These are phyloP conservation scores for Gossypium stocksii DNA, from an alignment of 345 rosid genomes.

Conservation along the genomic window DNA sequence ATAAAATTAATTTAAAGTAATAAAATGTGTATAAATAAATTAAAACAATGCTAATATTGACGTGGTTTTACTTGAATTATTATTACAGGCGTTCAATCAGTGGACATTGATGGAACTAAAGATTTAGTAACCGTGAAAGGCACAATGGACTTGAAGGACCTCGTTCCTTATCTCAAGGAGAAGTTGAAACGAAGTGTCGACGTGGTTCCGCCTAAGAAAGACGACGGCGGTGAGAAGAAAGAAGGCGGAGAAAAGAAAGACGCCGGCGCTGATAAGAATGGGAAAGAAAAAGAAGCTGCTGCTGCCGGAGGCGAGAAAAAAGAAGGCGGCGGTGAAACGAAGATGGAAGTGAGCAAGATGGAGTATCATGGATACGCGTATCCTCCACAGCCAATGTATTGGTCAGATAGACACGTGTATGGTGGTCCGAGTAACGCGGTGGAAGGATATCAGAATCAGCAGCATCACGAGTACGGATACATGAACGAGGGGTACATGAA, in stretches of 20 bases:
- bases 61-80: neutral
- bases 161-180: slow-evolving; percentile 43
- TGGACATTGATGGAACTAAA: slow-evolving; percentile 49
- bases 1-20: too few relatives aligned
- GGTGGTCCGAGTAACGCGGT: slow-evolving; percentile 34
- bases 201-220: slow-evolving; percentile 58
- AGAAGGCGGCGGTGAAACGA: slow-evolving; percentile 32
- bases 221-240: slow-evolving; percentile 26
- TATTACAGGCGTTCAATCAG: slow-evolving; percentile 57
- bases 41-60: slow-evolving; percentile 11
- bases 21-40: neutral
- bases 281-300: slow-evolving; percentile 21
- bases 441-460: slow-evolving; percentile 22
- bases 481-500: neutral
- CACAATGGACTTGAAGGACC: slow-evolving; percentile 51
- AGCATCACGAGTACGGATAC: neutral
- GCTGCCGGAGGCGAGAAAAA: slow-evolving; percentile 28
- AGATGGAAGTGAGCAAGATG: slow-evolving; percentile 51
- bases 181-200: slow-evolving; percentile 67
- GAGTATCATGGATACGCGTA: slow-evolving; percentile 39
- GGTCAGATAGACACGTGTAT: slow-evolving; percentile 38
- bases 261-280: slow-evolving; percentile 33
- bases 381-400: slow-evolving; percentile 40
- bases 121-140: slow-evolving; percentile 78
- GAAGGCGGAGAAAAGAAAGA: slow-evolving; percentile 14